phyloP scores from a whole-genome alignment of 78 protist genomes.

The Anaeramoeba ignava region DNA sequence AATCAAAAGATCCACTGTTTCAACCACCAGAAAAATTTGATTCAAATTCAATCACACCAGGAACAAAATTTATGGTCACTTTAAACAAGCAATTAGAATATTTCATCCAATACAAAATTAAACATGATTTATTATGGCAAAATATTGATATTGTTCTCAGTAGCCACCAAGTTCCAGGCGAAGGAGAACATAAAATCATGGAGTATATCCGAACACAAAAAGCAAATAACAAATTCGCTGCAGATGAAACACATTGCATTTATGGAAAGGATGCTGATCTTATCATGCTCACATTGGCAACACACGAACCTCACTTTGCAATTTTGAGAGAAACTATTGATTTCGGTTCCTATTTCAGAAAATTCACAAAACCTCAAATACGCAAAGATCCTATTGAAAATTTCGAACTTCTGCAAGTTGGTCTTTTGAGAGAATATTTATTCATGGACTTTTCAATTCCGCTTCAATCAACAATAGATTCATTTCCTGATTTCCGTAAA shows the following conservation, averaged over 20 bases:
- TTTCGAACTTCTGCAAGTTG: neutral
- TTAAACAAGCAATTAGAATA: neutral
- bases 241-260: neutral
- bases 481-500: neutral
- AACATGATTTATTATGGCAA: neutral
- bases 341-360: neutral
- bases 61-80: neutral
- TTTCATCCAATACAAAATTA: neutral
- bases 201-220: neutral
- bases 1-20: too few species aligned
- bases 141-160: neutral
- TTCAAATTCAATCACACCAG: neutral
- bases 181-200: neutral
- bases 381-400: neutral
- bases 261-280: neutral
- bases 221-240: neutral
- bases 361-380: neutral
- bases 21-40: too few species aligned
- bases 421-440: neutral
- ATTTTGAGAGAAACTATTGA: neutral
- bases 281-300: neutral
- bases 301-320: neutral
- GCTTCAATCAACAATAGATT: neutral
- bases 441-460: neutral
- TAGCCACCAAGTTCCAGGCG: neutral